phyloP scores from a whole-genome alignment of 2,329 filamentous ascomycete genomes.

The Apiospora sp. region DNA sequence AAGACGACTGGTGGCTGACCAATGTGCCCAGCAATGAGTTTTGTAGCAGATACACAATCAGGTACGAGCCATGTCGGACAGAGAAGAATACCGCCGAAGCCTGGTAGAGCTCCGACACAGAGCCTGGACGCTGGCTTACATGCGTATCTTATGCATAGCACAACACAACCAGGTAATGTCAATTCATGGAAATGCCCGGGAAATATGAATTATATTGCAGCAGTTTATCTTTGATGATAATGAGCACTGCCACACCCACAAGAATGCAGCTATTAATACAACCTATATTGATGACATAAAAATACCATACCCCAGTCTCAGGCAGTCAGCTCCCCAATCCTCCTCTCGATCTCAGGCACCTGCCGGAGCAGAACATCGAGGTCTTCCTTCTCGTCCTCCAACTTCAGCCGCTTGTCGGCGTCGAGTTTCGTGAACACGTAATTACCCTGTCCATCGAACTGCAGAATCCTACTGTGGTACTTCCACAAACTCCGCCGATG shows the following conservation, averaged over 20 bases:
- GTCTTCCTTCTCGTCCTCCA: slow-evolving; percentile 98
- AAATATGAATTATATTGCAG: not conserved
- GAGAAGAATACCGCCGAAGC: not conserved
- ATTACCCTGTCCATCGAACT: slow-evolving; percentile 94
- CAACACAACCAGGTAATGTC: too few relatives aligned
- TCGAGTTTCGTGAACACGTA: slow-evolving; percentile 91
- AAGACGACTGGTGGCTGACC: not conserved
- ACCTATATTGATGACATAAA: not conserved
- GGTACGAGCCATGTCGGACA: not conserved
- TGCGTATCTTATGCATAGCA: slow-evolving; percentile 4
- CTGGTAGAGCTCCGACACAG: not conserved
- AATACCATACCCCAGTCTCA: slow-evolving; percentile 32
- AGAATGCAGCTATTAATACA: slow-evolving; percentile 4
- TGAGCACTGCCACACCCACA: too few relatives aligned
- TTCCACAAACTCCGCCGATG: slow-evolving; percentile 94
- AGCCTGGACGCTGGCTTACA: not conserved
- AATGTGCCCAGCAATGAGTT: not conserved
- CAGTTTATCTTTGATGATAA: not conserved
- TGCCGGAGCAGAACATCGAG: slow-evolving; percentile 84
- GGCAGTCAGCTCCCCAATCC: slow-evolving; percentile 79
- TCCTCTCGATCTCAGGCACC: slow-evolving; percentile 86
- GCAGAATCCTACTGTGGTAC: slow-evolving; percentile 92
- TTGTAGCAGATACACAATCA: not conserved
- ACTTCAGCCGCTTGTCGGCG: slow-evolving; percentile 80
- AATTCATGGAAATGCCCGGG: not conserved